Conservation (phyloP, 345 rosid species). For the Acer yangbiense region DNA sequence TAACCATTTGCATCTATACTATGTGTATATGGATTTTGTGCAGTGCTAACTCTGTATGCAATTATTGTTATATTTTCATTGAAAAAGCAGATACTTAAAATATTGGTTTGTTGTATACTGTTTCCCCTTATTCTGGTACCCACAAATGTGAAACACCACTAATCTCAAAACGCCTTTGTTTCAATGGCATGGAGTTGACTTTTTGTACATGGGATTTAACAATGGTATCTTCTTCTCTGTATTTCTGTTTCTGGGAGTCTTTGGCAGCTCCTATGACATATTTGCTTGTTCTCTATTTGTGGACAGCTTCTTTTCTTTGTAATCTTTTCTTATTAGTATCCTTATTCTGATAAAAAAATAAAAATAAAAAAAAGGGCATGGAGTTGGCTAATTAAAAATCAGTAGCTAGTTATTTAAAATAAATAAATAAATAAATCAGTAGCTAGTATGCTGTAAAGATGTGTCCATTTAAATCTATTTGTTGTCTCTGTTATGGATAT, state of each 20-base stretch:
- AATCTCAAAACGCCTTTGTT: conserved; percentile 11
- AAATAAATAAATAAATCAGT: neutral
- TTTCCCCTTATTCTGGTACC: conserved; percentile 2
- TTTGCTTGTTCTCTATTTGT: neutral
- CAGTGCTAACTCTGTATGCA: conserved; percentile 1
- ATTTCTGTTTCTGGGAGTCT: neutral
- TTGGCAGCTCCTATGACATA: neutral
- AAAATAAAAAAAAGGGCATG: neutral
- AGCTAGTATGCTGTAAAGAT: conserved; percentile 1
- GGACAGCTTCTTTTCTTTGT: neutral
- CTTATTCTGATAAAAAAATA: neutral
- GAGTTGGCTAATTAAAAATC: neutral
- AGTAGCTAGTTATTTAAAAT: neutral
- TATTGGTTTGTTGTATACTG: neutral
- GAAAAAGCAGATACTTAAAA: neutral
- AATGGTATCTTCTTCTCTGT: neutral
- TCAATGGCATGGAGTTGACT: neutral
- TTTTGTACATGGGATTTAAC: neutral
- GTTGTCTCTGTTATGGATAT: conserved; percentile 1
- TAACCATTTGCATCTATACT: neutral
- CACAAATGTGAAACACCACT: neutral
- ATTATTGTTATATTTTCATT: conserved; percentile 11
- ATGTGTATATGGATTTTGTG: neutral
- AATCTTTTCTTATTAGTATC: neutral
- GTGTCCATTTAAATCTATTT: neutral